A percentile compares a stretch with the other conserved stretches of the same genome.
Conservation (phyloP, 2,329 filamentous ascomycete species). For the Moelleriella libera region DNA sequence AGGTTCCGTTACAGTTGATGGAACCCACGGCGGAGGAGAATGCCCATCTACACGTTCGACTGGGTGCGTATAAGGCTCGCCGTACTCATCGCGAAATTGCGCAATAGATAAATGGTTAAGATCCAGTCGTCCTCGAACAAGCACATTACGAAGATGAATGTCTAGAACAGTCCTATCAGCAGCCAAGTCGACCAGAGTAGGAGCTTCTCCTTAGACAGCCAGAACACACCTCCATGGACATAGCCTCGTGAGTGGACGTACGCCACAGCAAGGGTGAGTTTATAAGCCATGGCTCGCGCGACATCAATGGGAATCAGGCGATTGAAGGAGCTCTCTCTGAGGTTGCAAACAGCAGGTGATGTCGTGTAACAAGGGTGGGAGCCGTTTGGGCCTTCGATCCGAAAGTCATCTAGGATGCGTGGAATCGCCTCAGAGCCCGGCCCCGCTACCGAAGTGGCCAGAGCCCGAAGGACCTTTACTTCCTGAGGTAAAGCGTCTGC, state of each 20-base stretch:
- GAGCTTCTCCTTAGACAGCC: not conserved
- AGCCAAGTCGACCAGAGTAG: not conserved
- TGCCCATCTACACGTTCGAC: not conserved
- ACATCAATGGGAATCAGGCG: conserved; percentile 12
- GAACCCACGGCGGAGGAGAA: not conserved
- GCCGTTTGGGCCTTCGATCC: conserved; percentile 14
- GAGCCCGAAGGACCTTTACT: not conserved
- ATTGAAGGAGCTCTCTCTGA: conserved; percentile 6
- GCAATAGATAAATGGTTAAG: conserved; percentile 3
- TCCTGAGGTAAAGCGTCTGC: conserved; percentile 2
- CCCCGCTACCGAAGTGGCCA: not conserved
- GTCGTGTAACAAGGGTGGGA: conserved; percentile 14
- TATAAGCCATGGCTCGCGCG: conserved; percentile 12
- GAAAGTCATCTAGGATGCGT: conserved; percentile 11
- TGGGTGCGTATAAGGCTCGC: conserved; percentile 2
- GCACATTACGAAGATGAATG: conserved; percentile 19
- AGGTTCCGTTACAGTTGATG: not conserved
- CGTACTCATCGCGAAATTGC: conserved; percentile 7
- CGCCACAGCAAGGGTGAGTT: conserved; percentile 13
- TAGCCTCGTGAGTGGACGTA: conserved; percentile 14
- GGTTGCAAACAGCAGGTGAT: conserved; percentile 11
- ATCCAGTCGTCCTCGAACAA: conserved; percentile 11
- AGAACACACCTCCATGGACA: conserved; percentile 15
- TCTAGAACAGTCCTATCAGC: conserved; percentile 7
- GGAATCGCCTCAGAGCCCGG: conserved; percentile 3